These are phyloP conservation scores for Neolentinus lepideus DNA, from an alignment of 1,284 basidiomycete genomes.

Conservation along the genomic window DNA sequence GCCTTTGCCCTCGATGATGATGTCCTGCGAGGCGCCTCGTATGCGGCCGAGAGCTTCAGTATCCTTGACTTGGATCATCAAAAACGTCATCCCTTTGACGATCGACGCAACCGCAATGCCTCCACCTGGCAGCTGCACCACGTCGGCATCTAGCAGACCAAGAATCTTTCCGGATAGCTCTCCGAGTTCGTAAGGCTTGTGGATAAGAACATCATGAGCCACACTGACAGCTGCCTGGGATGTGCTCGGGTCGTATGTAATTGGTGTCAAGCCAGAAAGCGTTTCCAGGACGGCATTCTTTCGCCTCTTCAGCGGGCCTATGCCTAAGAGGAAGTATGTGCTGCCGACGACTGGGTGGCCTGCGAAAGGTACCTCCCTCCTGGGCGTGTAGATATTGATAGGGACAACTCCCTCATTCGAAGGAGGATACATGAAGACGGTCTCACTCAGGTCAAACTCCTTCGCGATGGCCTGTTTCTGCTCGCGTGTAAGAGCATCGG, in stretches of 20 bases:
- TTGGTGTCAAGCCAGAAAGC: conserved; percentile 33
- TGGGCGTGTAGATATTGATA: conserved; percentile 35
- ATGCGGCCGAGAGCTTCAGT: conserved; percentile 27
- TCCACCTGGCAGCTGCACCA: conserved; percentile 4
- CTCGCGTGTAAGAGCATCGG: conserved; percentile 21
- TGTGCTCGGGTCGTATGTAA: conserved; percentile 13
- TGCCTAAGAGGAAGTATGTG: conserved; percentile 28
- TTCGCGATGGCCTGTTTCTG: conserved; percentile 34
- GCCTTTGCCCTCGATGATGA: conserved; percentile 21
- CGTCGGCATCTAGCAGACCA: conserved; percentile 22
- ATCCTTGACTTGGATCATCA: conserved; percentile 29
- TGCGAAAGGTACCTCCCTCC: conserved; percentile 34
- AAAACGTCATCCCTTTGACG: conserved; percentile 38
- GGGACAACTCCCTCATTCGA: conserved; percentile 13
- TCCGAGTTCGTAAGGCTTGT: conserved; percentile 19
- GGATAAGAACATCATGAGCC: conserved; percentile 33
- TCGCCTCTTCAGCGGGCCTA: conserved; percentile 10
- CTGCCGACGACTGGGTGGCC: conserved; percentile 37
- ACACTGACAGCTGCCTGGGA: conserved; percentile 25
- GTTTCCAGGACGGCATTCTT: conserved; percentile 25
- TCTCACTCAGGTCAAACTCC: conserved; percentile 42
- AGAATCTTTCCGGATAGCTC: conserved; percentile 19
- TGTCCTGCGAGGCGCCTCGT: conserved; percentile 6
- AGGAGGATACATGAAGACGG: conserved; percentile 31
- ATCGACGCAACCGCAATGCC: conserved; percentile 31